Percentiles rank a stretch among this genome's conserved stretches.
Conservation (phyloP, 257 asterid genomes). For the Ocimum tenuiflorum region DNA sequence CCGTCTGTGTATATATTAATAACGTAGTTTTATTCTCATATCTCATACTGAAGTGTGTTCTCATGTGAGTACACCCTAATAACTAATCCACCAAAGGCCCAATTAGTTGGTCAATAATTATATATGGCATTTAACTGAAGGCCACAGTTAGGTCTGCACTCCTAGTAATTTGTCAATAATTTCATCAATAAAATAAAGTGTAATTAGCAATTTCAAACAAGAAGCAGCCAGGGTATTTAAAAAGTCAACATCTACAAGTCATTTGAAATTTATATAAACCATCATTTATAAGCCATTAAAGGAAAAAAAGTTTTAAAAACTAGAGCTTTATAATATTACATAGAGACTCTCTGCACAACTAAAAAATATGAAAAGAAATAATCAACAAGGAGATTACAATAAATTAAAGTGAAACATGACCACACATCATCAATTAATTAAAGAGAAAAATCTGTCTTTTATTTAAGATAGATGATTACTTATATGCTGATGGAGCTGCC, state of each 20-base stretch:
- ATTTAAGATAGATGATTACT: neutral
- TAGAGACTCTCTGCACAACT: too few relatives aligned
- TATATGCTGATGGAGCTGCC: conserved; percentile 57
- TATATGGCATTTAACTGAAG: neutral
- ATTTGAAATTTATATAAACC: neutral
- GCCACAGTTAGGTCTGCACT: neutral
- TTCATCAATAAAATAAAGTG: too few relatives aligned
- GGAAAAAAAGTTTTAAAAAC: neutral
- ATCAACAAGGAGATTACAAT: neutral
- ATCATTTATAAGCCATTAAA: neutral
- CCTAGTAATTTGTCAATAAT: neutral
- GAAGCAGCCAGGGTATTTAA: too few relatives aligned
- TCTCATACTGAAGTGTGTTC: too few relatives aligned
- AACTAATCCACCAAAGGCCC: neutral
- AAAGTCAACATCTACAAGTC: neutral
- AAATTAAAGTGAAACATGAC: neutral
- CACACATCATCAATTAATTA: neutral
- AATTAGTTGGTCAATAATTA: neutral
- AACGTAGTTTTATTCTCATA: too few relatives aligned
- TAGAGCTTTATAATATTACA: too few relatives aligned
- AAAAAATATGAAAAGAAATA: neutral
- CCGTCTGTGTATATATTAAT: too few relatives aligned
- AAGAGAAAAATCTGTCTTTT: neutral
- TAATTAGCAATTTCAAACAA: neutral
- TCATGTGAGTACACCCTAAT: too few relatives aligned